Evolutionary conservation across 306 rosid species (phyloP), one percentile per base, ranked within the genome.

Genomic region (Vigna reflexopilosa): DNA sequence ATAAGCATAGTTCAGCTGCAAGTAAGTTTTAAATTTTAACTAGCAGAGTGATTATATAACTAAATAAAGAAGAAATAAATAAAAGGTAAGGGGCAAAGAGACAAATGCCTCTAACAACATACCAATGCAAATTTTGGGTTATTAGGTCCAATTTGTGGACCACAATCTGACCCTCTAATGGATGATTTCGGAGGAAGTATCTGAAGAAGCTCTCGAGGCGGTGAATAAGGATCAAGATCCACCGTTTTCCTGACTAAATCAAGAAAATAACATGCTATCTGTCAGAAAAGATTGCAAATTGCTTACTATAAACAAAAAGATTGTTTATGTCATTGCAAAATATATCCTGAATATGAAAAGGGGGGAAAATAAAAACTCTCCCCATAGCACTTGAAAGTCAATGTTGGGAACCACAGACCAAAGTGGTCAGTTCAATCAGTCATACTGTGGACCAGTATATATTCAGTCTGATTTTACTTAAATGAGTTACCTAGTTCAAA

Each of bases 101-200:
- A 38, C 17, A 55, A 22, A 42, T 63, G 69, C 45, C 7, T 30
- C 67, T 67, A 28, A 24, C 50, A 47, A 32, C 75, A 57, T 80
- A 92, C 97, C 81, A 83, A 69, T 40, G 85, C 75, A 75, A 89
- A 95, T 81, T 86, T 92, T 54, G 90, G 85, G 89, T 95, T 95
- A 38, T 90, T 94, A 5, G 86, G 96, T 28, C 98, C 97, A 84
- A 94, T 91, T 76, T 89, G 94, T 75, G 93, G 78, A 72, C 98
- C 98, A 79, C 77, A 26, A 36, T 86, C 93, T 42, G 95, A 86
- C 14, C 90, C 86, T 82, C 98, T 86, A n/a, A 93, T 75, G 68
- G 96, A 68, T 13, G 98, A 90, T 82, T 92, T 91, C 28, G 71
- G 84, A 42, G 98, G 96, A 73, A 94, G 97, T 81, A 91, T 93